Evolutionary conservation across 106 monocot genomes (phyloP).

Genomic region (Amphibolis antarctica): DNA sequence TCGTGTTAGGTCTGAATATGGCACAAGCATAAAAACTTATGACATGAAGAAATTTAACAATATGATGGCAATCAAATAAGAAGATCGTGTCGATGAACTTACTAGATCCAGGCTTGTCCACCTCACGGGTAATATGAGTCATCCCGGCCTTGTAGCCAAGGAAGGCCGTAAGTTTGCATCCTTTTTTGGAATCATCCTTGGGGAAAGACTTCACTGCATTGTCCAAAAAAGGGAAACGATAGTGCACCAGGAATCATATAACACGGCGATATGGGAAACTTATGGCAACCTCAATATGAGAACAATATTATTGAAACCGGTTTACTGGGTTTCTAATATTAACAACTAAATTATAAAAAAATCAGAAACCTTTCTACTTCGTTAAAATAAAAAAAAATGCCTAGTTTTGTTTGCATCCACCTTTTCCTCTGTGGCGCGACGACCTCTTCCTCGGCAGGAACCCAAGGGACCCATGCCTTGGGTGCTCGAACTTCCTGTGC

Average conservation of each 20-base stretch:
- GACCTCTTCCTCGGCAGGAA: slow-evolving; percentile 76
- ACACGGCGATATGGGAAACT: too few species aligned
- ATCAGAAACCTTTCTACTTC: too few species aligned
- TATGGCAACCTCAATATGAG: too few species aligned
- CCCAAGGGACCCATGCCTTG: slow-evolving; percentile 81
- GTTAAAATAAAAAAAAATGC: too few species aligned
- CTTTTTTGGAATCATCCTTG: slow-evolving; percentile 54
- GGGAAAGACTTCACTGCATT: slow-evolving; percentile 82
- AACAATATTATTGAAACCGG: too few species aligned
- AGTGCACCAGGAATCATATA: too few species aligned
- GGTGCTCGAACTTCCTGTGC: slow-evolving; percentile 91
- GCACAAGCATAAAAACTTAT: too few species aligned
- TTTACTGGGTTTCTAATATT: too few species aligned
- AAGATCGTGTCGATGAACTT: slow-evolving; percentile 1
- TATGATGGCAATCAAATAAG: neutral
- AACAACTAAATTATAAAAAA: too few species aligned
- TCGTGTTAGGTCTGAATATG: too few species aligned
- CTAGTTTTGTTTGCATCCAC: too few species aligned
- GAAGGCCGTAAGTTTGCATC: slow-evolving; percentile 56
- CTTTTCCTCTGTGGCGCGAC: slow-evolving; percentile 72
- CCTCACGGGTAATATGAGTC: slow-evolving; percentile 85
- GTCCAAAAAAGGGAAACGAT: neutral
- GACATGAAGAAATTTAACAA: too few species aligned
- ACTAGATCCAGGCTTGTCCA: slow-evolving; percentile 91
- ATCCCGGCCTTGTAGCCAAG: slow-evolving; percentile 85